Conservation (phyloP, 257 asterid genomes). For the Penstemon newberryi region DNA sequence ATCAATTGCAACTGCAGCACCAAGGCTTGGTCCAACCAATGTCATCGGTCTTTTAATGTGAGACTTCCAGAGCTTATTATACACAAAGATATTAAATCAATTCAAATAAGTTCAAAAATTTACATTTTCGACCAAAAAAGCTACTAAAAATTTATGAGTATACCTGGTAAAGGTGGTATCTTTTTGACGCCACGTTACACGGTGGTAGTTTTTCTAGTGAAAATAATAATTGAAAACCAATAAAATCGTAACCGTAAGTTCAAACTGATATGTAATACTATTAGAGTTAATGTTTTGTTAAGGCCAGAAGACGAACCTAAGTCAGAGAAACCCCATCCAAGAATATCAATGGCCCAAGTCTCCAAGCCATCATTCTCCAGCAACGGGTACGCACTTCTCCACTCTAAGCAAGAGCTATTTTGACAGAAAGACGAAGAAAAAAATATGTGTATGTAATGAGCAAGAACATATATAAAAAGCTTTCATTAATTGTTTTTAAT, state of each 20-base stretch:
- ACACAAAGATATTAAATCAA: neutral
- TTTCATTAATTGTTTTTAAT: neutral
- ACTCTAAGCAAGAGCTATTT: constrained; percentile 78
- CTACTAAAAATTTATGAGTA: constrained; percentile 7
- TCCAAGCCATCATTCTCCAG: constrained; percentile 76
- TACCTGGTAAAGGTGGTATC: constrained; percentile 67
- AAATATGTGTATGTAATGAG: neutral
- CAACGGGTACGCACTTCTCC: constrained; percentile 72
- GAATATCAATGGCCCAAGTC: constrained; percentile 82
- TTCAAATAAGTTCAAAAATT: neutral
- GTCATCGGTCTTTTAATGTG: constrained; percentile 74
- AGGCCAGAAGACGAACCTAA: constrained; percentile 42
- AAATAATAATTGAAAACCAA: constrained; percentile 13
- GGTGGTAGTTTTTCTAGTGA: constrained; percentile 58
- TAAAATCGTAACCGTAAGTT: neutral
- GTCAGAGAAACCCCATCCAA: constrained; percentile 92
- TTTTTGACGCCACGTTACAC: constrained; percentile 68
- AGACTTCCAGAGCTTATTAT: constrained; percentile 65
- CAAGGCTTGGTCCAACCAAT: constrained; percentile 88
- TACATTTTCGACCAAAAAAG: neutral
- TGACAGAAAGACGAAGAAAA: constrained; percentile 13
- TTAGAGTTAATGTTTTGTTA: neutral
- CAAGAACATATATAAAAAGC: neutral
- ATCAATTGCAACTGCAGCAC: constrained; percentile 82
- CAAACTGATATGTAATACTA: neutral